These are phyloP conservation scores for Cyclotella choctawhatcheeana DNA, from an alignment of 108 stramenopile genomes.

Conservation along the genomic window DNA sequence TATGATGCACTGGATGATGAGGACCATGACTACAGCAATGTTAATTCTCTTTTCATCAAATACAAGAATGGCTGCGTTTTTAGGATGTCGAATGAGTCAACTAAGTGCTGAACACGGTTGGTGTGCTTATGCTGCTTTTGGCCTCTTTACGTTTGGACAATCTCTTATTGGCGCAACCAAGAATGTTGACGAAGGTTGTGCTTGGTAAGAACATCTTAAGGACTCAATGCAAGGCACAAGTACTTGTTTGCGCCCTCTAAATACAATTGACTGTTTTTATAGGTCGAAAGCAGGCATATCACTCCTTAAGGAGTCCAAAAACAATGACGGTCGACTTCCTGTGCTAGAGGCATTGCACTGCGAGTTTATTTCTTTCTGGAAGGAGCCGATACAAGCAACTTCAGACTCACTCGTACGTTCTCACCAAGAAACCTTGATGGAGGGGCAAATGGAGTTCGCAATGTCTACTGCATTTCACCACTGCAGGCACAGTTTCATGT, in stretches of 20 bases:
- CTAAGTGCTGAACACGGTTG: not conserved
- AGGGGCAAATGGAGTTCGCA: constrained; percentile 9
- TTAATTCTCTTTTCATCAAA: not conserved
- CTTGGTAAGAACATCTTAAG: not conserved
- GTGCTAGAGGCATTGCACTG: not conserved
- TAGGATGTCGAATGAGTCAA: constrained; percentile 1
- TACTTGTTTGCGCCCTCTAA: not conserved
- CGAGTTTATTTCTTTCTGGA: constrained; percentile 15
- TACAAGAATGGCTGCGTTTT: not conserved
- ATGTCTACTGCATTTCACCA: constrained; percentile 1
- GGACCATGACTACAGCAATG: not conserved
- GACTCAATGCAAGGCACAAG: not conserved
- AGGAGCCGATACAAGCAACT: constrained; percentile 17
- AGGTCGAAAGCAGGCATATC: not conserved
- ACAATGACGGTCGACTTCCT: not conserved
- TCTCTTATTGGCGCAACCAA: not conserved
- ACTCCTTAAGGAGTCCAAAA: not conserved
- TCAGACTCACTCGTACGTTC: not conserved
- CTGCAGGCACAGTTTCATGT: constrained; percentile 16
- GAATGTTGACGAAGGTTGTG: constrained; percentile 1
- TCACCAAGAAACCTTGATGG: constrained; percentile 3
- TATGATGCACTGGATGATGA: constrained; percentile 1
- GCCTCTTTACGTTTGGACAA: not conserved
- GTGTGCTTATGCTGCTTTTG: constrained; percentile 2
- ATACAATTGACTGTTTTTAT: too few relatives aligned